A percentile compares a stretch with the other conserved stretches of the same genome.
Conservation (phyloP, 257 asterid genomes). For the Solanum sparsipilum region DNA sequence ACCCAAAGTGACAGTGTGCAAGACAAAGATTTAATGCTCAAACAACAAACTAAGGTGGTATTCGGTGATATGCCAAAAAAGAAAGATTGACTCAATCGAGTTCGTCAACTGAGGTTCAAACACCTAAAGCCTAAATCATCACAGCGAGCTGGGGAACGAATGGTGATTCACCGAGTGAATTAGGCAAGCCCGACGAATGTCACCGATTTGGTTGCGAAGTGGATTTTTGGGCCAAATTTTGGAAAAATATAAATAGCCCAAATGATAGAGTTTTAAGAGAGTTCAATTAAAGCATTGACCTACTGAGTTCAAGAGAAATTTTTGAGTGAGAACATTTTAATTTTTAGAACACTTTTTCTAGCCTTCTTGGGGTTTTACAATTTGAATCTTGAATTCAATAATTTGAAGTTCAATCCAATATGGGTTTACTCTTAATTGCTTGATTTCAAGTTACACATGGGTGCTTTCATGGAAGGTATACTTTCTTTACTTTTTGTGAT, state of each 20-base stretch:
- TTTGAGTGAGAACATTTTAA: not conserved
- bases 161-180: not conserved
- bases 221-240: not conserved
- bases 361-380: not conserved
- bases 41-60: not conserved
- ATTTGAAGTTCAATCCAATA: no score
- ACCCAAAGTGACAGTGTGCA: not conserved
- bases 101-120: not conserved
- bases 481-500: not conserved
- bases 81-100: not conserved
- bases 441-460: not conserved
- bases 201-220: not conserved
- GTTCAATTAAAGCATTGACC: not conserved
- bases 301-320: not conserved
- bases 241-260: not conserved
- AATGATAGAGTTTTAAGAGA: not conserved
- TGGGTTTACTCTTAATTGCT: not conserved
- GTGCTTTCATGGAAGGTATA: not conserved
- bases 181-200: not conserved
- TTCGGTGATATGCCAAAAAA: no score
- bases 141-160: not conserved
- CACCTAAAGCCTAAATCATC: not conserved
- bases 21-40: not conserved
- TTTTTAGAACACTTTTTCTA: not conserved
- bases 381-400: not conserved